Base-by-base conservation (phyloP, 2,329 filamentous ascomycete genomes). In the Cladobotryum protrusum region DNA sequence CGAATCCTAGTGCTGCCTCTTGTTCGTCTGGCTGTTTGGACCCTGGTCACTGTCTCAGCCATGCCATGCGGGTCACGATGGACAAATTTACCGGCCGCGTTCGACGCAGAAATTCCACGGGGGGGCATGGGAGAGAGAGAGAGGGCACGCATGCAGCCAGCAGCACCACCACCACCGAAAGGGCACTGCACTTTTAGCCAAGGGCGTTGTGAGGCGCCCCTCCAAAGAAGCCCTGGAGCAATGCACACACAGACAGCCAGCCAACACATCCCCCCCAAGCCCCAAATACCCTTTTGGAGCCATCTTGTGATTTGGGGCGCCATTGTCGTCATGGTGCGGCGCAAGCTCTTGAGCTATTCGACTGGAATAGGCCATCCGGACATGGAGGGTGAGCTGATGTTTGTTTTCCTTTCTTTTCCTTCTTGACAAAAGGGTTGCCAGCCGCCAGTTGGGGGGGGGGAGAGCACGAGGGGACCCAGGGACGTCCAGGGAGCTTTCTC, bases 11-110 rank as follows among this genome's bases (percentile, higher is more conserved):
- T 29, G 35, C 35, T n/a, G 35, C 35, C 35, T n/a, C 35, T 37
- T n/a, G 35, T 17, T 37, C 35, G 35, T n/a, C 17, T 37, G 35
- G 35, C 7, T 37, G 14, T 11, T 11, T 6, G 35, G 35, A 18
- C 14, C 40, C 40, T 17, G 15, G 40, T 29, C 24, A 20, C 12
- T 42, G 40, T 42, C 40, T 42, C 40, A 42, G 40, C 40, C 40
- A 42, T 42, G 15, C 7, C 40, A 42, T 42, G 40, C 40, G 40
- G 40, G 40, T 42, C 40, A 42, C 40, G 40, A 42, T 42, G 40
- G 40, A 42, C 40, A 42, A 42, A 42, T 24, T 24, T n/a, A 42
- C 18, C 18, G 40, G 6, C 17, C 40, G 40, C 40, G 18, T 42
- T 42, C n/a, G 19, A 18, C 15, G 40, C 40, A 37, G 35, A 37